These are phyloP conservation scores for Iris macrosiphon DNA, from an alignment of 106 monocot genomes.

Conservation along the genomic window DNA sequence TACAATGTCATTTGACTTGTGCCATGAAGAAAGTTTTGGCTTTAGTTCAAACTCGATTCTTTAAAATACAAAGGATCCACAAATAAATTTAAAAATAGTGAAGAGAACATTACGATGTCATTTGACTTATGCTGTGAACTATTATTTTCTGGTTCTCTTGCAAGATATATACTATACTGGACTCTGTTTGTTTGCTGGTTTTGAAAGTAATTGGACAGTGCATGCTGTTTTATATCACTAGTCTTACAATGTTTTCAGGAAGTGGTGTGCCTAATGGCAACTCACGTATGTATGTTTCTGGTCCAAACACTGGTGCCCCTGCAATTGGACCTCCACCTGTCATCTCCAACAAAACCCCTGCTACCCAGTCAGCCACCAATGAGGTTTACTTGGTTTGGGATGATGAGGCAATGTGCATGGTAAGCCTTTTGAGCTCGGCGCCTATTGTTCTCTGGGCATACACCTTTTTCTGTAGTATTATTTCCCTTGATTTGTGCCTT, in stretches of 20 bases:
- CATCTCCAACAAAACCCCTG: conserved; percentile 66
- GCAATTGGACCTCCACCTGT: conserved; percentile 82
- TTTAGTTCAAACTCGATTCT: no score
- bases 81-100: no score
- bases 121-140: no score
- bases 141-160: no score
- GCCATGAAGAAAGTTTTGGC: no score
- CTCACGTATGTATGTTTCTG: conserved; percentile 78
- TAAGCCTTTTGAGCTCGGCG: conserved; percentile 10
- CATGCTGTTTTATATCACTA: neutral
- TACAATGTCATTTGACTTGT: no score
- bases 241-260: conserved; percentile 5
- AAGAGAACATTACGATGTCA: no score
- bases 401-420: conserved; percentile 98
- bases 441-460: neutral
- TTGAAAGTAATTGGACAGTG: no score
- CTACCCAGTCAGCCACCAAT: conserved; percentile 42
- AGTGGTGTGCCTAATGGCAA: conserved; percentile 23
- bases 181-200: no score
- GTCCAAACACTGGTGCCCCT: conserved; percentile 67
- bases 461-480: neutral
- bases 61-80: no score
- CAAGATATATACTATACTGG: no score
- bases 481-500: neutral
- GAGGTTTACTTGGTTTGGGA: conserved; percentile 99